Conservation (phyloP, 495 filamentous ascomycete genomes). For the Articulospora tetracladia region DNA sequence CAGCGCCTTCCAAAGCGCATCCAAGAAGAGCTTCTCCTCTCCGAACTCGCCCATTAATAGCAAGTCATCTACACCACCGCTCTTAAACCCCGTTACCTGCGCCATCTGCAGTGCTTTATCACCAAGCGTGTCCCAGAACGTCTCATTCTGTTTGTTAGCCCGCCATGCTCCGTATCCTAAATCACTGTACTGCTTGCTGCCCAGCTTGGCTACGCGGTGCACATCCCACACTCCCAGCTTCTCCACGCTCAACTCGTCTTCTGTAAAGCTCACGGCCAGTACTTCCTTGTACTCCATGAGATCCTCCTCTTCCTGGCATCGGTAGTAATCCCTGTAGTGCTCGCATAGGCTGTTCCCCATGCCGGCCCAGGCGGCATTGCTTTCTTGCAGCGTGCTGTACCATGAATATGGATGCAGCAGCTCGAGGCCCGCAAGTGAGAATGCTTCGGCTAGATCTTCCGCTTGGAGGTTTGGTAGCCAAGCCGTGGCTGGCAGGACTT, state of each 20-base stretch:
- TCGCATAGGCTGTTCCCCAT: neutral
- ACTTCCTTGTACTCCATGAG: neutral
- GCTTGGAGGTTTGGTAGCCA: neutral
- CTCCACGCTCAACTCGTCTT: neutral
- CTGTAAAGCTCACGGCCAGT: neutral
- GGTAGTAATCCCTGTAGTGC: neutral
- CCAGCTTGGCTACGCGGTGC: neutral
- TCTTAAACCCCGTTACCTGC: neutral
- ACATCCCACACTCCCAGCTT: neutral
- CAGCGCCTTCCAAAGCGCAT: conserved; percentile 10
- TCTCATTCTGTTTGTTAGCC: neutral
- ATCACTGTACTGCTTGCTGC: neutral
- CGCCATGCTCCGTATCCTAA: neutral
- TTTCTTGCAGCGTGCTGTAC: neutral
- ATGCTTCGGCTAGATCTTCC: neutral
- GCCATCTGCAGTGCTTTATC: neutral
- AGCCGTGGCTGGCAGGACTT: neutral
- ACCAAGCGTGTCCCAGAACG: neutral
- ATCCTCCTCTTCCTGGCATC: neutral
- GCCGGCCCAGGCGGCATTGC: neutral
- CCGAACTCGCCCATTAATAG: conserved; percentile 10
- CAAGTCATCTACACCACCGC: neutral
- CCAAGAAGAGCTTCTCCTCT: conserved; percentile 6
- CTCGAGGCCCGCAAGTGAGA: neutral
- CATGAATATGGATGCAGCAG: neutral